Base-by-base conservation (phyloP, 805 yeast species). In the Maudiozyma saulgeensis region DNA sequence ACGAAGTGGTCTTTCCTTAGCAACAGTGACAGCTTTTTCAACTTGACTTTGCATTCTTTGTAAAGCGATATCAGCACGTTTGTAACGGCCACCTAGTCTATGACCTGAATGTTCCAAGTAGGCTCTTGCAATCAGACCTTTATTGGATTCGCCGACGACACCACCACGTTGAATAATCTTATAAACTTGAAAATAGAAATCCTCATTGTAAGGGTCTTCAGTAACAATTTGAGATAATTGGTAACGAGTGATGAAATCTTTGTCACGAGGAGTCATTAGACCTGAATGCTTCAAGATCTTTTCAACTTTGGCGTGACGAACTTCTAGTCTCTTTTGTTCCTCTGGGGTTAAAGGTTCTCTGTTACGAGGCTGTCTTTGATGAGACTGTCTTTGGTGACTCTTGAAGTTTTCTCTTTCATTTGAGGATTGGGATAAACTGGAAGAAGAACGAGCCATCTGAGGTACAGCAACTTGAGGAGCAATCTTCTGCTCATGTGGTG, bases 1-100 rank as follows among this genome's bases (percentile, higher is more conserved):
- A 57, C 79, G 80, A 54, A 77, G 82, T 48, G 87, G 84, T 70
- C 88, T 80, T 60, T 88, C 96, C 64, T 87, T 87, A 23, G 97
- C 99, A 39, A 87, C 91, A 48, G 91, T 86, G 16, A 91, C 97
- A 15, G 98, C 98, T 61, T 86, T 87, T 62, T 89, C 95, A 47
- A 91, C 96, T 71, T 91, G 98, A 66, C 89, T 96, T 70, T 91
- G 97, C 96, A 93, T 87, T 74, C 97, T 82, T 72, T 87, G 96
- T 60, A 90, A 75, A 1, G 96, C 96, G 55, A 88, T 81, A 67
- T 87, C 95, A 8, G 90, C 91, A 65, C 91, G 75, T 68, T 82
- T 84, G 54, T 81, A 74, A 66, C 89, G 80, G 46, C 95, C 95
- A 59, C 95, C 95, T 49, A 87, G 72, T 68, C 93, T 79, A 68